Conservation (phyloP, 164 flowering plant species). For the Umbellularia californica region DNA sequence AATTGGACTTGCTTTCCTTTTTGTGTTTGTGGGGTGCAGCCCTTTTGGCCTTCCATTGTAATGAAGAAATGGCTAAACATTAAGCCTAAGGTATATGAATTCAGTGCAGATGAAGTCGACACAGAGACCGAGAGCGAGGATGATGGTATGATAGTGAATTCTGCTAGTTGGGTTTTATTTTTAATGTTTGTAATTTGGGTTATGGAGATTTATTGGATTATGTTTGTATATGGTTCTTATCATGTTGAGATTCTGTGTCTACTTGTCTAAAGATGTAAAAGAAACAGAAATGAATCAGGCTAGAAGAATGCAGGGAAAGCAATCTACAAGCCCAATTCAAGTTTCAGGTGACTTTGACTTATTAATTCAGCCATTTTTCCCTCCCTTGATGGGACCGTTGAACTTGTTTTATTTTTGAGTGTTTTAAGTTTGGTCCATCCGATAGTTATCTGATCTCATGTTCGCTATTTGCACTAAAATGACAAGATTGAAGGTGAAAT, state of each 20-base stretch:
- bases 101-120: conserved; percentile 90
- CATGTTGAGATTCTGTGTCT: conserved; percentile 29
- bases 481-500: background rate
- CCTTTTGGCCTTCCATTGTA: conserved; percentile 89
- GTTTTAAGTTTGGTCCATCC: background rate
- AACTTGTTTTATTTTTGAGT: too few relatives aligned
- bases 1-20: background rate
- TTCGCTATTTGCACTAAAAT: background rate
- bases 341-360: conserved; percentile 39
- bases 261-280: conserved; percentile 37
- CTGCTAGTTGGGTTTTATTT: background rate
- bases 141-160: conserved; percentile 49
- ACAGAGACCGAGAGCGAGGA: conserved; percentile 92
- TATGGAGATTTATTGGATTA: background rate
- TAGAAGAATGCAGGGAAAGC: conserved; percentile 26
- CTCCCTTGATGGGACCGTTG: too few relatives aligned
- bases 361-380: conserved; percentile 5
- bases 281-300: conserved; percentile 31
- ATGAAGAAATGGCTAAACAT: conserved; percentile 98
- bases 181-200: background rate
- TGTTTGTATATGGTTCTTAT: conserved; percentile 15
- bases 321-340: conserved; percentile 29
- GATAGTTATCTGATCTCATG: background rate
- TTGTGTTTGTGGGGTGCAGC: conserved; percentile 20
- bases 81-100: conserved; percentile 76